Base-by-base conservation (phyloP, 768 basidiomycete genomes). In the Dictyophora rubrovolvata region DNA sequence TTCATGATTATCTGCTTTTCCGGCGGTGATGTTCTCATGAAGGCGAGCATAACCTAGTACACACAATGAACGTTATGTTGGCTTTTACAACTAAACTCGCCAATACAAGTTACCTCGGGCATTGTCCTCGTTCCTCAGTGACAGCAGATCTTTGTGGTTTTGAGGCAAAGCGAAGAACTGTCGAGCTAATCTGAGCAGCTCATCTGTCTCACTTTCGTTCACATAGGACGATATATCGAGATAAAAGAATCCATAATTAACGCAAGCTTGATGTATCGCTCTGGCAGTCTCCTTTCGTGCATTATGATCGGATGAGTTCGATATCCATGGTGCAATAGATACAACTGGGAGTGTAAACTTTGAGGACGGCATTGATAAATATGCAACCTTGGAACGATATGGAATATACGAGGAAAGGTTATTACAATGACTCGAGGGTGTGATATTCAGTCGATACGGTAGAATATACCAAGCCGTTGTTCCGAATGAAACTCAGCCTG, bases 221-320 rank as follows among this genome's bases (percentile, higher is more conserved):
- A 85, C 70, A 63, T 75, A 87, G 3, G 76, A 71, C 1, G 82
- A 79, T 49, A 92, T 74, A 61, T 91, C 80, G 50, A 93, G 75
- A 70, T 94, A 95, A 74, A 95, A 93, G 77, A 95, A 95, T 0
- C 93, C 93, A 57, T 82, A 89, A 56, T 87, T 74, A 20, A 87
- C 66, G 65, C 89, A 90, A 8, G 90, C 89, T 0, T 71, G 67
- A 65, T 92, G 91, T 17, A 94, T 71, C 0, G 82, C 80, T 18
- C 53, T n/a, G 11, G 70, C 63, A 2, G 60, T 63, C 6, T 49
- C 56, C 20, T 57, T 21, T 18, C 46, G 21, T 22, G 54, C 51
- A n/a, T 62, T 33, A 1, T 77, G 56, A 23, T 60, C 36, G 5
- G 70, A 68, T 53, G 71, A 70, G 12, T 68, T 61, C 47, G 71